phyloP scores from a whole-genome alignment of 305 asterid species.

The Stenogyne calaminthoides region DNA sequence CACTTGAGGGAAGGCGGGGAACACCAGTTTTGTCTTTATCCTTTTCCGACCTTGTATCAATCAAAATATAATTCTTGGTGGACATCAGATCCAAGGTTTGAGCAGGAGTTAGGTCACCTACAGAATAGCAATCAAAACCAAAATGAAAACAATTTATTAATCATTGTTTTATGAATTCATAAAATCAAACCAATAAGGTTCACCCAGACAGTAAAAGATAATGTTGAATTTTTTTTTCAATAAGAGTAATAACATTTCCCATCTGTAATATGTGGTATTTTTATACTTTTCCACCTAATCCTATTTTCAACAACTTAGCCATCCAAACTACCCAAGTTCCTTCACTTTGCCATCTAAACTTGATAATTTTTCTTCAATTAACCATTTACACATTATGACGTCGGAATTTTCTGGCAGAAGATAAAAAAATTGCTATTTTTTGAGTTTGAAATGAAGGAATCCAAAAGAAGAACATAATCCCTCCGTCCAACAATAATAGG shows the following conservation, averaged over 20 bases:
- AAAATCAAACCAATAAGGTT: neutral
- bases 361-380: neutral
- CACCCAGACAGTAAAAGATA: neutral
- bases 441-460: neutral
- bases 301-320: neutral
- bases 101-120: slow-evolving; percentile 86
- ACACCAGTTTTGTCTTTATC: slow-evolving; percentile 85
- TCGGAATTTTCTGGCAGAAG: neutral
- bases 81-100: slow-evolving; percentile 83
- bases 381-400: neutral
- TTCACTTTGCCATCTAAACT: neutral
- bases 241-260: neutral
- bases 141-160: slow-evolving; percentile 20
- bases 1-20: slow-evolving; percentile 88
- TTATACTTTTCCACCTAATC: neutral
- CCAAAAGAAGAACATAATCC: too few species aligned
- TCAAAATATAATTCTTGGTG: slow-evolving; percentile 72
- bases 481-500: too few species aligned
- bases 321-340: neutral
- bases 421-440: neutral
- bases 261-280: neutral
- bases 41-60: slow-evolving; percentile 91
- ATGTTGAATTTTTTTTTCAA: neutral
- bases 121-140: slow-evolving; percentile 29
- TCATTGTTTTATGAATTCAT: neutral